Conservation (phyloP, 495 filamentous ascomycete species). For the Trichoderma reesei region DNA sequence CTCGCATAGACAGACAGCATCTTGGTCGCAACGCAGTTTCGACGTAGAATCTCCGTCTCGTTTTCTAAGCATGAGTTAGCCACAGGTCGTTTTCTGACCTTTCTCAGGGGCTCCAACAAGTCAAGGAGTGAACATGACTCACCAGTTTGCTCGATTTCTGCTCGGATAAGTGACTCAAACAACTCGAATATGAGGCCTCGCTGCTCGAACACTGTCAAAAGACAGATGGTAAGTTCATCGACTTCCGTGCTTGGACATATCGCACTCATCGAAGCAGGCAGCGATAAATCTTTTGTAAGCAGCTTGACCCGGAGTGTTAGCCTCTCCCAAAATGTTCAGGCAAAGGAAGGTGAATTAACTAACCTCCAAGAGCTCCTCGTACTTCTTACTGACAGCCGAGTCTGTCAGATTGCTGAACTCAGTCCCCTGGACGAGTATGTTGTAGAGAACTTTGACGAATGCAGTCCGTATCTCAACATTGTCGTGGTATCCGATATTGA, state of each 20-base stretch:
- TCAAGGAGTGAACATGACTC: slow-evolving; percentile 1
- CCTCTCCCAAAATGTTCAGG: background rate
- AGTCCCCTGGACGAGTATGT: slow-evolving; percentile 56
- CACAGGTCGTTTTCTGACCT: background rate
- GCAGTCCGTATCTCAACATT: slow-evolving; percentile 56
- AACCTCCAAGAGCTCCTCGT: slow-evolving; percentile 50
- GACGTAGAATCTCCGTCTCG: slow-evolving; percentile 50
- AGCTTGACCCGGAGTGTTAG: slow-evolving; percentile 27
- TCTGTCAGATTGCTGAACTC: slow-evolving; percentile 58
- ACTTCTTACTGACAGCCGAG: slow-evolving; percentile 53
- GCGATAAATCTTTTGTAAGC: slow-evolving; percentile 46
- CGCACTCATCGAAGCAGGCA: slow-evolving; percentile 52
- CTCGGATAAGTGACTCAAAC: slow-evolving; percentile 52
- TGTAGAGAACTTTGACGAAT: slow-evolving; percentile 56
- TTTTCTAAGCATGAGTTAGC: slow-evolving; percentile 34
- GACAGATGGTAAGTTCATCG: slow-evolving; percentile 53
- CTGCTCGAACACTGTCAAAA: slow-evolving; percentile 58
- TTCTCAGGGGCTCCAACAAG: background rate
- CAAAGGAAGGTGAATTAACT: slow-evolving; percentile 9
- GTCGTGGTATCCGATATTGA: slow-evolving; percentile 58
- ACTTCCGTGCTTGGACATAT: slow-evolving; percentile 55
- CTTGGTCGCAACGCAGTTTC: slow-evolving; percentile 58
- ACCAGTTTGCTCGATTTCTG: slow-evolving; percentile 55
- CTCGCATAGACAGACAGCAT: slow-evolving; percentile 59
- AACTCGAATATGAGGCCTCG: slow-evolving; percentile 49